A percentile compares a stretch with the other conserved stretches of the same genome.
phyloP scores from a whole-genome alignment of 2,329 filamentous ascomycete genomes.

The Epichloe sibirici region DNA sequence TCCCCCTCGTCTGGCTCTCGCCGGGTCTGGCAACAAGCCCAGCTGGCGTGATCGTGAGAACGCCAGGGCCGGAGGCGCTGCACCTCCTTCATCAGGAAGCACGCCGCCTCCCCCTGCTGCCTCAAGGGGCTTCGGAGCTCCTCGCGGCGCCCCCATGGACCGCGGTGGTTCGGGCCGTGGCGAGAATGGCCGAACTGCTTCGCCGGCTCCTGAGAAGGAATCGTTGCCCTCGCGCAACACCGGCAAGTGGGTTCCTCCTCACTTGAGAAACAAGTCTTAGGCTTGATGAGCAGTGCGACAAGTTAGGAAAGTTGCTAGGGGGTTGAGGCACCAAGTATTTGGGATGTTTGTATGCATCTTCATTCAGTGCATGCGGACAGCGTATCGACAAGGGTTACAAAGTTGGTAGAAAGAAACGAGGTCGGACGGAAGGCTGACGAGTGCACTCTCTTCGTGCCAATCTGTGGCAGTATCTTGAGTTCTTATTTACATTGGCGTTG shows the following conservation, averaged over 20 bases:
- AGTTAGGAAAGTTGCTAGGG: neutral
- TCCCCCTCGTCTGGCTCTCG: constrained; percentile 50
- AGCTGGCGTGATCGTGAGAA: constrained; percentile 66
- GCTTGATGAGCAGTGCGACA: neutral
- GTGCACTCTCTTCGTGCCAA: neutral
- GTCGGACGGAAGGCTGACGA: neutral
- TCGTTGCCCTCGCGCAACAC: constrained; percentile 37
- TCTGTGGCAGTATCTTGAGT: neutral
- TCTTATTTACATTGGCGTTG: neutral
- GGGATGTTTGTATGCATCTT: neutral
- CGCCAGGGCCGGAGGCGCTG: constrained; percentile 26
- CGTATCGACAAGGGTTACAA: neutral
- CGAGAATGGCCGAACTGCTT: constrained; percentile 27
- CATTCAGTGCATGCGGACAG: neutral
- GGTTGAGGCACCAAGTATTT: neutral
- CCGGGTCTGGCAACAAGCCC: constrained; percentile 46
- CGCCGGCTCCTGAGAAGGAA: constrained; percentile 33
- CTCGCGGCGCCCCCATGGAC: constrained; percentile 27
- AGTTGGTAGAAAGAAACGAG: neutral
- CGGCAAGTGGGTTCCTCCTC: constrained; percentile 48
- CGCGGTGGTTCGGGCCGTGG: constrained; percentile 30
- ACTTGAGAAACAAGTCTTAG: constrained; percentile 24
- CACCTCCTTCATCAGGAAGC: constrained; percentile 26
- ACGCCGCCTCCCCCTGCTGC: constrained; percentile 35
- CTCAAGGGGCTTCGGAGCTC: constrained; percentile 20